Evolutionary conservation across 192 early-diverging fungal species (phyloP).

Genomic region (Globomyces pollinis-pini): DNA sequence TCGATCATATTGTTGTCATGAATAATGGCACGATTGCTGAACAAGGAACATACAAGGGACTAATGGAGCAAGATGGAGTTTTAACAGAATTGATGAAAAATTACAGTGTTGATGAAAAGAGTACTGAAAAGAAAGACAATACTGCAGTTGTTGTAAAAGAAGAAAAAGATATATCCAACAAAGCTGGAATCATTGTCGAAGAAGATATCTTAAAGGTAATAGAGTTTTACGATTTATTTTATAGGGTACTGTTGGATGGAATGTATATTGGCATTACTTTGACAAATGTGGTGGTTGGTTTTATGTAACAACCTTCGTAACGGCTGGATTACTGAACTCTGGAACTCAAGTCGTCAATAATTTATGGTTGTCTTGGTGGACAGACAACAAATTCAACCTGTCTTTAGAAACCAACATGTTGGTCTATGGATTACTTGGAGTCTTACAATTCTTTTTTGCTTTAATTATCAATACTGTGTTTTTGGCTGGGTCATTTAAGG

Average conservation of each 20-base stretch:
- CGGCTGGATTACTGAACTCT: neutral
- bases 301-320: neutral
- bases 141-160: conserved; percentile 5
- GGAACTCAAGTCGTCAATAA: neutral
- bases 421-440: conserved; percentile 11
- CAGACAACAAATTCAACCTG: conserved; percentile 4
- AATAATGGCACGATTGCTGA: conserved; percentile 56
- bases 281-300: conserved; percentile 1
- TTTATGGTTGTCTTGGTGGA: conserved; percentile 22
- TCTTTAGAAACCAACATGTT: neutral
- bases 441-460: neutral
- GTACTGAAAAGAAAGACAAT: conserved; percentile 1
- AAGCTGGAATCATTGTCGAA: conserved; percentile 6
- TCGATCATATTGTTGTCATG: conserved; percentile 62
- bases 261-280: neutral
- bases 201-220: conserved; percentile 16
- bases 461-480: conserved; percentile 13
- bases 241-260: neutral
- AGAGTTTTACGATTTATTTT: too few relatives aligned
- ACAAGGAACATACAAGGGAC: conserved; percentile 19
- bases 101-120: conserved; percentile 12
- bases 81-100: conserved; percentile 17
- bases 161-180: conserved; percentile 27
- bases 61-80: conserved; percentile 18
- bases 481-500: conserved; percentile 10